Evolutionary conservation across 371 early-diverging fungal species (phyloP).

Genomic region (Zychaea mexicana): DNA sequence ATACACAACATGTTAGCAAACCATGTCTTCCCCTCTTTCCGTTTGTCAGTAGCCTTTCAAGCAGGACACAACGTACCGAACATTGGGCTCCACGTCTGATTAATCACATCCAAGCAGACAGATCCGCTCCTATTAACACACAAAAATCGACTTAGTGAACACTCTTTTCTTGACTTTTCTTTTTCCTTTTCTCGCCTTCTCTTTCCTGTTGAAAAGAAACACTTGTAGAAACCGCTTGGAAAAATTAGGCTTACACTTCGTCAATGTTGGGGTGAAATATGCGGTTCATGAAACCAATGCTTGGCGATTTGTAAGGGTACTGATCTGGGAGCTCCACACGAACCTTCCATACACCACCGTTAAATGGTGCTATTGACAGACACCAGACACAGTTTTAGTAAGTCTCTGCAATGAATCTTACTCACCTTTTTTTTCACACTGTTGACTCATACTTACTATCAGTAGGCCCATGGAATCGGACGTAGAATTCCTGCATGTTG

Average conservation of each 20-base stretch:
- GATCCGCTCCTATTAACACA: conserved; percentile 95
- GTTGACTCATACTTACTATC: conserved; percentile 77
- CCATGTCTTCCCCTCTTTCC: background rate
- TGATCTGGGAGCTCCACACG: conserved; percentile 99
- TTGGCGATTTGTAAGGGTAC: conserved; percentile 99
- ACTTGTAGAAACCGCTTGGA: background rate
- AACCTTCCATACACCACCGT: conserved; percentile 95
- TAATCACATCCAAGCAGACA: conserved; percentile 99
- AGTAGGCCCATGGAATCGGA: conserved; percentile 91
- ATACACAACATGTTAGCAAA: background rate
- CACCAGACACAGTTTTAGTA: too few species aligned
- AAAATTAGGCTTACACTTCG: conserved; percentile 79
- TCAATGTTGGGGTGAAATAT: conserved; percentile 99
- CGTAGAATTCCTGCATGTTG: conserved; percentile 98
- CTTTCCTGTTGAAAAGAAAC: too few species aligned
- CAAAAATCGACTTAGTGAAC: too few species aligned
- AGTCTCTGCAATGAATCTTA: too few species aligned
- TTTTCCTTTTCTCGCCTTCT: too few species aligned
- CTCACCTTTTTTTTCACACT: too few species aligned
- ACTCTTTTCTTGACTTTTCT: too few species aligned
- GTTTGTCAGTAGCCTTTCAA: background rate
- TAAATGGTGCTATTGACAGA: conserved; percentile 89
- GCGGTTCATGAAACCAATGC: conserved; percentile 99
- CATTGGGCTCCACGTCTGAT: conserved; percentile 99
- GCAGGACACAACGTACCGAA: conserved; percentile 71